These are phyloP conservation scores for Fusarium liriodendri DNA, from an alignment of 2,329 filamentous ascomycete genomes.

Conservation along the genomic window DNA sequence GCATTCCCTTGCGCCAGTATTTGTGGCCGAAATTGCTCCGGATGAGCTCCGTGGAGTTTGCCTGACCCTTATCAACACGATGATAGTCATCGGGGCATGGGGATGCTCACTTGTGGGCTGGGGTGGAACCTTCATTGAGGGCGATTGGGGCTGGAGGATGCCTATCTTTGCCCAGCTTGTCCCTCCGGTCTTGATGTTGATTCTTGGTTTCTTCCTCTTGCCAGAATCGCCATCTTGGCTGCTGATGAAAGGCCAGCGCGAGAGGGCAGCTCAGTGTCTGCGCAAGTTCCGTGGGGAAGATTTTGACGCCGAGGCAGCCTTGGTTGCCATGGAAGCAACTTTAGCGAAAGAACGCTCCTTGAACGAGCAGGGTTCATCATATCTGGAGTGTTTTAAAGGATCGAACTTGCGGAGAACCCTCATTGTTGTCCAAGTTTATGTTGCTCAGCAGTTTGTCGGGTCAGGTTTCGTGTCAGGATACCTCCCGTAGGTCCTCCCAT, in stretches of 20 bases:
- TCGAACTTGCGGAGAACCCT: slow-evolving; percentile 6
- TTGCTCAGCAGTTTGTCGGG: not conserved
- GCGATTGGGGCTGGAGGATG: slow-evolving; percentile 54
- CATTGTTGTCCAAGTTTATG: not conserved
- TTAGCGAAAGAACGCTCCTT: slow-evolving; percentile 12
- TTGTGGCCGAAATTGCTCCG: slow-evolving; percentile 45
- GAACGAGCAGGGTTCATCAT: slow-evolving; percentile 32
- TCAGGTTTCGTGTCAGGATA: not conserved
- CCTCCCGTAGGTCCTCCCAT: not conserved
- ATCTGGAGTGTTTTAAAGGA: slow-evolving; percentile 9
- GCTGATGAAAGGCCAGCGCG: slow-evolving; percentile 49
- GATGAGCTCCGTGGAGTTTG: slow-evolving; percentile 45
- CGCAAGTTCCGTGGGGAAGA: slow-evolving; percentile 39
- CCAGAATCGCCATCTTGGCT: slow-evolving; percentile 61
- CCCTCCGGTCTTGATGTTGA: slow-evolving; percentile 50
- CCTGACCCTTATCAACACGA: slow-evolving; percentile 41
- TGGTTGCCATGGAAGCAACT: not conserved
- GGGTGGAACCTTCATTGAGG: slow-evolving; percentile 18
- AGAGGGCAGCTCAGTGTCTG: slow-evolving; percentile 45
- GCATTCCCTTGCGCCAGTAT: slow-evolving; percentile 46
- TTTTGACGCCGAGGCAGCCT: slow-evolving; percentile 35
- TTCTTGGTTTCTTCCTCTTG: slow-evolving; percentile 39
- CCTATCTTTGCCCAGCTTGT: slow-evolving; percentile 59
- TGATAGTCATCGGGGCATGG: slow-evolving; percentile 47
- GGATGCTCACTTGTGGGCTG: slow-evolving; percentile 41